Evolutionary conservation across 345 rosid genomes (phyloP).

Genomic region (Microthlaspi erraticum): DNA sequence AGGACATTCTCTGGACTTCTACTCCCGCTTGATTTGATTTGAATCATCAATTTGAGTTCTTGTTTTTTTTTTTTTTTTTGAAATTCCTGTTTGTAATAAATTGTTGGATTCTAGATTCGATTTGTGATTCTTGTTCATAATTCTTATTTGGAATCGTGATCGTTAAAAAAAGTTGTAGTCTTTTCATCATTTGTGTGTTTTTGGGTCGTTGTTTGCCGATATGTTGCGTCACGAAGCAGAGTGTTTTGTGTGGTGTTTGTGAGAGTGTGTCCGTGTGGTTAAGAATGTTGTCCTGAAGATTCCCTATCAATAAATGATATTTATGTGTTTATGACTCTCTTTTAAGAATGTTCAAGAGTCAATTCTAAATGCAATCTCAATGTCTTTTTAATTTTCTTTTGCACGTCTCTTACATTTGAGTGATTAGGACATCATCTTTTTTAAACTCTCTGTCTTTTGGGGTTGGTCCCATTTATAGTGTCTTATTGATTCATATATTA

Average conservation of each 20-base stretch:
- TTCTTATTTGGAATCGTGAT: constrained; percentile 22
- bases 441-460: not conserved
- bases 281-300: constrained; percentile 30
- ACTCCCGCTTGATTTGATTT: constrained; percentile 49
- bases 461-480: constrained; percentile 11
- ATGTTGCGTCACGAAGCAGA: constrained; percentile 35
- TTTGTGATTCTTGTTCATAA: constrained; percentile 40
- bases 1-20: constrained; percentile 84
- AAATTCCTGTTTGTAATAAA: not conserved
- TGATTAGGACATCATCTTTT: constrained; percentile 22
- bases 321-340: constrained; percentile 33
- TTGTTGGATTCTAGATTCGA: constrained; percentile 25
- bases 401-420: constrained; percentile 33
- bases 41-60: not conserved
- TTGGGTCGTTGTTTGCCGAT: constrained; percentile 23
- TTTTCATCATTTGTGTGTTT: constrained; percentile 6
- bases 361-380: constrained; percentile 9
- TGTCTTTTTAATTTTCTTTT: constrained; percentile 4
- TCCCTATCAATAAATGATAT: constrained; percentile 17
- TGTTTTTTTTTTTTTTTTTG: not conserved
- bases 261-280: constrained; percentile 11
- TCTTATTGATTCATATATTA: constrained; percentile 10
- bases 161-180: not conserved
- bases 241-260: constrained; percentile 18
- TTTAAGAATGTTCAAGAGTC: constrained; percentile 36